Conservation (phyloP, 768 basidiomycete genomes). For the Amanita rubescens region DNA sequence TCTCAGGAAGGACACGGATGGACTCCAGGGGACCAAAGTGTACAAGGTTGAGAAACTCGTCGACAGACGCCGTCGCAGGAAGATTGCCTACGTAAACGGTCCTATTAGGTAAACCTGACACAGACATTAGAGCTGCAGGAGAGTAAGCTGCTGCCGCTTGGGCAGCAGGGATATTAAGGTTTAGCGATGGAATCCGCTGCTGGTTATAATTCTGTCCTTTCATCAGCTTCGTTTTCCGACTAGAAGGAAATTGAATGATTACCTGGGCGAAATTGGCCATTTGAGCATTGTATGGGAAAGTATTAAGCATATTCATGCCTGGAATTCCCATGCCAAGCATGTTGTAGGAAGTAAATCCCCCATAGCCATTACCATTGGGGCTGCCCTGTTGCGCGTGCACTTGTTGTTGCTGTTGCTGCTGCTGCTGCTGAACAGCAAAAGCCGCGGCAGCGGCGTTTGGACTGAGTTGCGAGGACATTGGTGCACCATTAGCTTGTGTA, state of each 20-base stretch:
- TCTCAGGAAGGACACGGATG: constrained; percentile 91
- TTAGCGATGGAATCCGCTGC: constrained; percentile 59
- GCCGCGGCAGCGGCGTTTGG: constrained; percentile 54
- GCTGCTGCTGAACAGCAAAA: constrained; percentile 38
- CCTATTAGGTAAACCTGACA: constrained; percentile 65
- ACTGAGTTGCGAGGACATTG: constrained; percentile 54
- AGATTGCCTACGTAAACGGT: constrained; percentile 98
- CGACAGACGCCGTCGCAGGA: constrained; percentile 91
- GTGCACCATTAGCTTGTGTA: constrained; percentile 46
- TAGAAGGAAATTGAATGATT: constrained; percentile 9
- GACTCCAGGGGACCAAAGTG: constrained; percentile 96
- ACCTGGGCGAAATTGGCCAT: constrained; percentile 68
- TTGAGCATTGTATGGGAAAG: constrained; percentile 66
- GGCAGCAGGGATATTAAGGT: constrained; percentile 60
- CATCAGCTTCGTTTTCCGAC: constrained; percentile 11
- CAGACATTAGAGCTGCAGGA: constrained; percentile 64
- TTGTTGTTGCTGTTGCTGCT: constrained; percentile 37
- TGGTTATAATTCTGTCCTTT: constrained; percentile 37
- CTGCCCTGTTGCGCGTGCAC: constrained; percentile 37
- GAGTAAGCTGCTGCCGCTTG: constrained; percentile 61
- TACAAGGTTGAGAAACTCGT: constrained; percentile 95
- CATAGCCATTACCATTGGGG: constrained; percentile 45
- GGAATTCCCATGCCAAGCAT: constrained; percentile 81
- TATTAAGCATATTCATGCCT: constrained; percentile 62
- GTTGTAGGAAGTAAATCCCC: constrained; percentile 58